phyloP scores from a whole-genome alignment of 164 flowering plant genomes.

The Stephania cephalantha region DNA sequence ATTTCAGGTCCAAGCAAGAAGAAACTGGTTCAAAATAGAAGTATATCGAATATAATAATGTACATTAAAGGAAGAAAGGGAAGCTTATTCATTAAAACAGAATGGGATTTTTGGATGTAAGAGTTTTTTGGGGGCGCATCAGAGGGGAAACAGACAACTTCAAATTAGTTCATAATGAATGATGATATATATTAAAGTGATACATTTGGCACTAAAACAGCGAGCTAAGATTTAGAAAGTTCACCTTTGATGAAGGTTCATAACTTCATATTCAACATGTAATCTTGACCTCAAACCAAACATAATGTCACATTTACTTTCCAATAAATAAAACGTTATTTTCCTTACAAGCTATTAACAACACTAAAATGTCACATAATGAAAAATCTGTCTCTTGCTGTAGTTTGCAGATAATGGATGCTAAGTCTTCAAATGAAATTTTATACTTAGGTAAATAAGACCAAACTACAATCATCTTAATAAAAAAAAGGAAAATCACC shows the following conservation, averaged over 20 bases:
- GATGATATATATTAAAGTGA: not conserved
- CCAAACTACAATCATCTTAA: too few species aligned
- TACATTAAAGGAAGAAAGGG: not conserved
- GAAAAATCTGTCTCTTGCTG: not conserved
- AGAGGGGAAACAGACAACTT: not conserved
- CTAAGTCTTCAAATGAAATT: not conserved
- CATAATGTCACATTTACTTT: not conserved
- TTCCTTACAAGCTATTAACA: not conserved
- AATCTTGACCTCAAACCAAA: too few species aligned
- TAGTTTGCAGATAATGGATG: not conserved
- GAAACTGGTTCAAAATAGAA: not conserved
- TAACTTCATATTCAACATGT: too few species aligned
- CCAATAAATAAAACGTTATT: not conserved
- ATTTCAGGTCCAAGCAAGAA: not conserved
- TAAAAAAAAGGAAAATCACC: constrained; percentile 22
- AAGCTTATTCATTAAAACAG: not conserved
- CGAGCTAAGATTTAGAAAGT: not conserved
- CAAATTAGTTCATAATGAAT: not conserved
- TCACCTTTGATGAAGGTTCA: too few species aligned
- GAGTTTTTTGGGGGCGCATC: not conserved
- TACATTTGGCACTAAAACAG: not conserved
- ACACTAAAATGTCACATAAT: not conserved
- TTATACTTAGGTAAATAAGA: not conserved
- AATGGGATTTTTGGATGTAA: not conserved
- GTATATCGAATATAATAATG: not conserved